These are phyloP conservation scores for Pseudognaphalium luteoalbum DNA, from an alignment of 129 eudicot species.

Conservation along the genomic window DNA sequence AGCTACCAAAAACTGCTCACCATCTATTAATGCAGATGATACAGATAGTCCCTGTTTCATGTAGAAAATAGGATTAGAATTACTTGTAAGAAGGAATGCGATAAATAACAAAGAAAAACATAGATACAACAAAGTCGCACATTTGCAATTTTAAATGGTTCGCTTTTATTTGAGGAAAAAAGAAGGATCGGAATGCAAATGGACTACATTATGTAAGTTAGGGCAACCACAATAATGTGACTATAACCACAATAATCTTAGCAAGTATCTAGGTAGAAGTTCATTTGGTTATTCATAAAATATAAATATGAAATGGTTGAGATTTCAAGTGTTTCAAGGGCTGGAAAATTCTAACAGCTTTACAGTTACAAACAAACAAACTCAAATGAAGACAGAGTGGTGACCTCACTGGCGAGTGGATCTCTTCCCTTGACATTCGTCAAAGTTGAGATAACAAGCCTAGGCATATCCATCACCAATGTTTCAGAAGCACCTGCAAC, in stretches of 20 bases:
- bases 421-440: slow-evolving; percentile 80
- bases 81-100: neutral
- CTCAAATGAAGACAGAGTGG: slow-evolving; percentile 14
- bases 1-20: slow-evolving; percentile 68
- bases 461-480: slow-evolving; percentile 68
- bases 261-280: neutral
- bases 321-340: neutral
- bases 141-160: neutral
- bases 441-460: slow-evolving; percentile 65
- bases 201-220: neutral
- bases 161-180: neutral
- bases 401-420: slow-evolving; percentile 97
- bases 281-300: neutral
- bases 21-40: slow-evolving; percentile 57
- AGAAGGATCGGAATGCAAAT: slow-evolving; percentile 14
- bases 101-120: slow-evolving; percentile 7
- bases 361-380: neutral
- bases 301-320: neutral
- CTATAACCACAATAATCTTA: too few relatives aligned
- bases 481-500: slow-evolving; percentile 81
- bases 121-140: neutral
- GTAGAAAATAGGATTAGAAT: slow-evolving; percentile 3
- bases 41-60: slow-evolving; percentile 80
- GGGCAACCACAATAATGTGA: neutral
- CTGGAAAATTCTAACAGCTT: slow-evolving; percentile 2